Conservation (phyloP, 306 rosid genomes). For the Morella rubra region DNA sequence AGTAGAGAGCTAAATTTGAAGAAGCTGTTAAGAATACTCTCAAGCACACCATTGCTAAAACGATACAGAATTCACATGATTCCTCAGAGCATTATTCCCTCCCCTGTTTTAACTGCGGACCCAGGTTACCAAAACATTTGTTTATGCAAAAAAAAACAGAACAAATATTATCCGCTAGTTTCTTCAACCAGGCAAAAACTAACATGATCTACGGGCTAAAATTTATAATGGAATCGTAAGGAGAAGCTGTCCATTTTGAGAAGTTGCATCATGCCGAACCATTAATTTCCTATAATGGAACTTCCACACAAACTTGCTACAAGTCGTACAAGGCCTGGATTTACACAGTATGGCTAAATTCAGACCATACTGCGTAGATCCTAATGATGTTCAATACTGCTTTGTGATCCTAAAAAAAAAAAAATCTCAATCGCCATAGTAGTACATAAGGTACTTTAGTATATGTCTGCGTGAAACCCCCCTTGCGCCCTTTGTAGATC, state of each 20-base stretch:
- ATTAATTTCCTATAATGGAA: not conserved
- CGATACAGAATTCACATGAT: not conserved
- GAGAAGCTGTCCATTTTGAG: not conserved
- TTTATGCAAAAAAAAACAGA: too few species aligned
- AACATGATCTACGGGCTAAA: not conserved
- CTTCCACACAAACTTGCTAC: slow-evolving; percentile 21
- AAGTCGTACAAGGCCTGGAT: slow-evolving; percentile 19
- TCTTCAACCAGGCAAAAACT: not conserved
- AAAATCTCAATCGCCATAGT: not conserved
- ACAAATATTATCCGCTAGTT: not conserved
- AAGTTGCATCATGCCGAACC: not conserved
- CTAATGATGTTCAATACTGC: not conserved
- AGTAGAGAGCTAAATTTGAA: too few species aligned
- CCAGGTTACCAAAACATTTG: not conserved
- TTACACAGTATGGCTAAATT: not conserved
- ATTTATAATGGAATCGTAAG: not conserved
- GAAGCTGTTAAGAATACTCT: too few species aligned
- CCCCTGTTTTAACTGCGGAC: not conserved
- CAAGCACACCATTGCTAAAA: not conserved
- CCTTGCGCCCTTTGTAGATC: slow-evolving; percentile 46
- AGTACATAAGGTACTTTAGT: slow-evolving; percentile 11
- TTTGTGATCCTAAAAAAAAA: not conserved
- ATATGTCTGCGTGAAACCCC: slow-evolving; percentile 33
- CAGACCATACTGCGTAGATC: slow-evolving; percentile 3
- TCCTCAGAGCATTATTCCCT: too few species aligned